A percentile compares a stretch with the other conserved stretches of the same genome.
phyloP scores from a whole-genome alignment of 345 rosid genomes.

The Corymbia maculata region DNA sequence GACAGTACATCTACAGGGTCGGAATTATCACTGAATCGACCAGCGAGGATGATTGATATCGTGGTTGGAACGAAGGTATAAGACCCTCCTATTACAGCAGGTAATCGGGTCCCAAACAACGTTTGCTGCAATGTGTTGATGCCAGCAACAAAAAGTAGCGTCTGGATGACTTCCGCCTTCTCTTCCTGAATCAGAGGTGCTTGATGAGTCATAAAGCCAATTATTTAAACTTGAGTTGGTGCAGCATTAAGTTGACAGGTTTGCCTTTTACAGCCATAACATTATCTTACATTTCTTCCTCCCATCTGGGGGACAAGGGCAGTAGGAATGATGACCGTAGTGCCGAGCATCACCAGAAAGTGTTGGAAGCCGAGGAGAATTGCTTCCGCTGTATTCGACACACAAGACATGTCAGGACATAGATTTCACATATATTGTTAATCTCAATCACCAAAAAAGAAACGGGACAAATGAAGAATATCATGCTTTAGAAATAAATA shows the following conservation, averaged over 20 bases:
- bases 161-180: conserved; percentile 95
- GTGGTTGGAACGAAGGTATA: conserved; percentile 92
- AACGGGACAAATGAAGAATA: not conserved
- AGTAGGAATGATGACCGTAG: conserved; percentile 81
- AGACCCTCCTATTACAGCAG: conserved; percentile 93
- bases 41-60: conserved; percentile 90
- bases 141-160: conserved; percentile 93
- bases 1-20: conserved; percentile 64
- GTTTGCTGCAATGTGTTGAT: conserved; percentile 84
- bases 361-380: conserved; percentile 96
- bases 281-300: conserved; percentile 80
- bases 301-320: conserved; percentile 99
- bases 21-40: conserved; percentile 55
- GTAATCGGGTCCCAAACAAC: conserved; percentile 78
- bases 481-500: not conserved
- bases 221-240: not conserved
- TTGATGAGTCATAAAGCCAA: not conserved
- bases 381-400: conserved; percentile 72
- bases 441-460: not conserved
- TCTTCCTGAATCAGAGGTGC: conserved; percentile 46
- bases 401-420: not conserved
- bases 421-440: not conserved
- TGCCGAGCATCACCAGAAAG: conserved; percentile 94
- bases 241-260: not conserved
- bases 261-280: not conserved